Percentiles rank a stretch among this genome's conserved stretches.
Evolutionary conservation across 805 yeast genomes (phyloP).

Genomic region (Kazachstania martiniae): DNA sequence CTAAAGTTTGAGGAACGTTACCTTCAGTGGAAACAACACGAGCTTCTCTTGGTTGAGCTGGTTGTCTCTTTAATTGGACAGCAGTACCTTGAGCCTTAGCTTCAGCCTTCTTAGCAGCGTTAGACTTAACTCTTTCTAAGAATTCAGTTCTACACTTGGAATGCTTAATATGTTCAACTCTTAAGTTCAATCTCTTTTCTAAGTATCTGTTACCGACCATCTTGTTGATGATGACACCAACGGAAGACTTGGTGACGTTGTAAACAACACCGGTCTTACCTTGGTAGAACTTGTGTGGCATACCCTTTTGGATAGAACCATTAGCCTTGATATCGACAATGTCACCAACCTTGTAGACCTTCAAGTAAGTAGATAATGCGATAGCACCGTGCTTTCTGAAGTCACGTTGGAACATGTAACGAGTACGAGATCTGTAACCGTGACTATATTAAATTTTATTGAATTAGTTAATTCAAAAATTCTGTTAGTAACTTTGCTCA

Average conservation of each 20-base stretch:
- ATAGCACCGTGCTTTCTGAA: slow-evolving; percentile 91
- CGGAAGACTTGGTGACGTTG: slow-evolving; percentile 98
- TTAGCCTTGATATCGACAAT: slow-evolving; percentile 99
- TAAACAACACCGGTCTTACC: slow-evolving; percentile 99
- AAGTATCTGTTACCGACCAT: slow-evolving; percentile 98
- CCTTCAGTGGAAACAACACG: slow-evolving; percentile 73
- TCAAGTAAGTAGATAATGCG: slow-evolving; percentile 93
- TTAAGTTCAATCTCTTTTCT: slow-evolving; percentile 97
- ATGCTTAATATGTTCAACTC: slow-evolving; percentile 98
- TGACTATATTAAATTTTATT: slow-evolving; percentile 48
- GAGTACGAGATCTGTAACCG: slow-evolving; percentile 99
- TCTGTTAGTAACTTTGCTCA: slow-evolving; percentile 2
- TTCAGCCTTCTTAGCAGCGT: slow-evolving; percentile 86
- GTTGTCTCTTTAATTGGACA: slow-evolving; percentile 94
- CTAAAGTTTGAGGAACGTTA: slow-evolving; percentile 90
- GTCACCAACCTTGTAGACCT: slow-evolving; percentile 97
- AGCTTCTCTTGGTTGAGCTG: slow-evolving; percentile 94
- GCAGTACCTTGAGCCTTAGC: slow-evolving; percentile 91
- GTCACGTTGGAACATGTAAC: slow-evolving; percentile 99
- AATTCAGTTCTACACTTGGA: slow-evolving; percentile 99
- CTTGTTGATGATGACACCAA: slow-evolving; percentile 97
- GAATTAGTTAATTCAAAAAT: not conserved
- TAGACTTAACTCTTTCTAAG: slow-evolving; percentile 94
- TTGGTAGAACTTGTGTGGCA: slow-evolving; percentile 99
- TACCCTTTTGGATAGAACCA: slow-evolving; percentile 99